Conservation (phyloP, 1,284 basidiomycete species). For the Rhodotorula sp. region DNA sequence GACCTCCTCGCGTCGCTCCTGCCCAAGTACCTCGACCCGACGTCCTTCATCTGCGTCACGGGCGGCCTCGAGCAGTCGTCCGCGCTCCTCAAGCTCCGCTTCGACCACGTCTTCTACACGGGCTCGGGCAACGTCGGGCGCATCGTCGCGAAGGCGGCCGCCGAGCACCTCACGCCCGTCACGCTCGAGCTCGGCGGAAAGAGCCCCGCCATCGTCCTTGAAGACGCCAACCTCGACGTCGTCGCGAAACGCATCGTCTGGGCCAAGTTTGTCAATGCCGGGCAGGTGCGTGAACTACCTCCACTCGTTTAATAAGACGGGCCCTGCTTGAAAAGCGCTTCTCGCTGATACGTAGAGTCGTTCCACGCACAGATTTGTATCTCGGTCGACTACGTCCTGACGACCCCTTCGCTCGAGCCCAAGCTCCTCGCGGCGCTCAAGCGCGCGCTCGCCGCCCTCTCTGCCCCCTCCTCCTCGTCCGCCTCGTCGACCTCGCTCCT, state of each 20-base stretch:
- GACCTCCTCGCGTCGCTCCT: constrained; percentile 48
- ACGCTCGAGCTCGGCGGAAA: constrained; percentile 54
- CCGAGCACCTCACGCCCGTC: constrained; percentile 47
- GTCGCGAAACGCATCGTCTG: constrained; percentile 51
- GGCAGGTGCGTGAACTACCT: constrained; percentile 47
- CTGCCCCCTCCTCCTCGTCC: neutral
- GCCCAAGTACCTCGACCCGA: constrained; percentile 51
- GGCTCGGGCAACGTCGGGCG: constrained; percentile 47
- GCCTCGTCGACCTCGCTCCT: constrained; percentile 15
- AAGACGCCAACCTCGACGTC: constrained; percentile 50
- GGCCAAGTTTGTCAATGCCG: constrained; percentile 52
- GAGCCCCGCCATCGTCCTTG: constrained; percentile 52
- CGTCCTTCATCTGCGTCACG: constrained; percentile 49
- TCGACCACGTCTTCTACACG: constrained; percentile 54
- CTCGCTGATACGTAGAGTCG: too few relatives aligned
- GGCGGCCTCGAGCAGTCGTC: constrained; percentile 51
- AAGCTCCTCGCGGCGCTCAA: constrained; percentile 36
- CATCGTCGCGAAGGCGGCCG: constrained; percentile 52
- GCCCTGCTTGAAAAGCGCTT: too few relatives aligned
- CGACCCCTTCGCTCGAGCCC: constrained; percentile 20
- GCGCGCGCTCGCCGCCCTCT: constrained; percentile 26
- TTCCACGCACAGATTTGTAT: constrained; percentile 33
- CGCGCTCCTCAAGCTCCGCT: constrained; percentile 49
- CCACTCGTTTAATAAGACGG: neutral
- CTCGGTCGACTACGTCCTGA: constrained; percentile 41